Percentiles rank a stretch among this genome's conserved stretches.
These are phyloP conservation scores for Micractinium conductrix DNA, from an alignment of 139 green algal genomes.

Conservation along the genomic window DNA sequence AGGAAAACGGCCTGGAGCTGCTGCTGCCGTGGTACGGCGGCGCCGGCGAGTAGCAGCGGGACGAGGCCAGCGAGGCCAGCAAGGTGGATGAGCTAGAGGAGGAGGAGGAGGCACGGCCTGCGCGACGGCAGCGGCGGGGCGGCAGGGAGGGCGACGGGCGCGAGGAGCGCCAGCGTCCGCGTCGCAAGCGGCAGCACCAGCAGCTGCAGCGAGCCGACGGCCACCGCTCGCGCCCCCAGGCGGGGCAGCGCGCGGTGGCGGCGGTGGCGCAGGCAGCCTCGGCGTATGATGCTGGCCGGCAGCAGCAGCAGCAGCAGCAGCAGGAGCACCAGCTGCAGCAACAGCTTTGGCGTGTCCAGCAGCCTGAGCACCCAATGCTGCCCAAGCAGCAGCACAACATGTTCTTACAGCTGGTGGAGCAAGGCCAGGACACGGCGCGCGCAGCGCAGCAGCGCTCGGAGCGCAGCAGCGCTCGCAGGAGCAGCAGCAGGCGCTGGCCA, in stretches of 20 bases:
- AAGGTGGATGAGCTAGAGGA: background rate
- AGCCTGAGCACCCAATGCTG: background rate
- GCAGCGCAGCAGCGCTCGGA: too few relatives aligned
- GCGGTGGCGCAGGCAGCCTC: background rate
- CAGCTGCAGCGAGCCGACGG: background rate
- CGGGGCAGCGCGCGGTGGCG: background rate
- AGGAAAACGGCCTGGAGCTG: background rate
- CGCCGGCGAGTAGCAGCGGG: too few relatives aligned
- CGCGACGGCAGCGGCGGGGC: background rate
- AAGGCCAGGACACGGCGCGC: too few relatives aligned
- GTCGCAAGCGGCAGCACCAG: background rate
- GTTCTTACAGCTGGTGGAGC: too few relatives aligned
- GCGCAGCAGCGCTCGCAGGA: background rate
- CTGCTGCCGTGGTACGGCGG: background rate
- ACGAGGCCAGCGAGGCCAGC: too few relatives aligned
- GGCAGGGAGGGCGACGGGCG: background rate
- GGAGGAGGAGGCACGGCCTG: background rate
- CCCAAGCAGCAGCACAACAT: background rate
- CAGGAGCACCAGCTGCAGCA: background rate
- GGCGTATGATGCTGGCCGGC: background rate
- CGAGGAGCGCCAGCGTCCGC: background rate
- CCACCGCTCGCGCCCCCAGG: background rate
- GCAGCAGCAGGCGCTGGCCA: background rate
- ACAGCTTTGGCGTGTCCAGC: too few relatives aligned
- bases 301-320: background rate